These are phyloP conservation scores for Zostera marina DNA, from an alignment of 116 monocot genomes.

Conservation along the genomic window DNA sequence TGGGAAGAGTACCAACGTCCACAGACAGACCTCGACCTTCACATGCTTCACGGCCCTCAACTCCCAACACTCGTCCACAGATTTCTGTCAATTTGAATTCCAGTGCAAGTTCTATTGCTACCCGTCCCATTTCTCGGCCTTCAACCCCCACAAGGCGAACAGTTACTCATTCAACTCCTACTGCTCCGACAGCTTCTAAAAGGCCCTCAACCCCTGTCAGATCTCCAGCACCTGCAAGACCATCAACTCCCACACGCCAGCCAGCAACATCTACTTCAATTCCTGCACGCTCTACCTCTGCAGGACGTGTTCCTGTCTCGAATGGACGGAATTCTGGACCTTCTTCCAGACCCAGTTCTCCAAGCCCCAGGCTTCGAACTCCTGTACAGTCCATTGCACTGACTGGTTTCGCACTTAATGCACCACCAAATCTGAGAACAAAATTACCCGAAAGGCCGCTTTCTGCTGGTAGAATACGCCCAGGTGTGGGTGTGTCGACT, in stretches of 20 bases:
- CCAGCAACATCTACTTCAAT: conserved; percentile 7
- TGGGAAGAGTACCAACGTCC: conserved; percentile 5
- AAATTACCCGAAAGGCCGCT: conserved; percentile 50
- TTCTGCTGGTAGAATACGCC: conserved; percentile 56
- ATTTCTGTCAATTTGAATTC: conserved; percentile 19
- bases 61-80: conserved; percentile 39
- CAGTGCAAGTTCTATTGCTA: conserved; percentile 10
- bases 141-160: conserved; percentile 40
- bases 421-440: conserved; percentile 63
- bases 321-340: conserved; percentile 9
- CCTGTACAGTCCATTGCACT: conserved; percentile 30
- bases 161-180: neutral
- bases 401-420: conserved; percentile 41
- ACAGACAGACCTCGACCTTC: conserved; percentile 17
- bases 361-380: conserved; percentile 25
- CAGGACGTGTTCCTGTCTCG: conserved; percentile 4
- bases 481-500: conserved; percentile 13
- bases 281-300: conserved; percentile 29
- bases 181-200: neutral
- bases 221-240: conserved; percentile 12
- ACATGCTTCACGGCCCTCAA: conserved; percentile 49
- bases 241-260: conserved; percentile 56
- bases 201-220: conserved; percentile 48
- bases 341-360: conserved; percentile 33
- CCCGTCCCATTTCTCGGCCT: conserved; percentile 17